Percentiles rank a stretch among this genome's conserved stretches.
phyloP scores from a whole-genome alignment of 352 stramenopile species.

The Globisporangium uncinulatum region DNA sequence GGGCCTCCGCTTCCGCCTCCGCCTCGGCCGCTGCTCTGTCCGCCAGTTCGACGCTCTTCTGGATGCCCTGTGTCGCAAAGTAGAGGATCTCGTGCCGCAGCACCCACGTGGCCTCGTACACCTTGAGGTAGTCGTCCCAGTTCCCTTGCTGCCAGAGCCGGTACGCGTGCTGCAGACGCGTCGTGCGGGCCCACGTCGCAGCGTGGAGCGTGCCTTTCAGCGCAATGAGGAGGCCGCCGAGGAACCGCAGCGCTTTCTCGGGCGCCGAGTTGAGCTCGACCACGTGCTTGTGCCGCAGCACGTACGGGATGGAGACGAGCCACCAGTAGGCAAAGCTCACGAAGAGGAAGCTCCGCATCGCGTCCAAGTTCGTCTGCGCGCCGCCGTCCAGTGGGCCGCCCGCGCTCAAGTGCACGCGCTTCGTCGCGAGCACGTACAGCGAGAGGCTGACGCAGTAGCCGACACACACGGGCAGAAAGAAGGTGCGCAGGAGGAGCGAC shows the following conservation, averaged over 20 bases:
- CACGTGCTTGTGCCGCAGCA: slow-evolving; percentile 51
- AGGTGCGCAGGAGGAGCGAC: slow-evolving; percentile 56
- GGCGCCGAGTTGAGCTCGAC: slow-evolving; percentile 42
- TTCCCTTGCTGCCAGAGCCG: slow-evolving; percentile 71
- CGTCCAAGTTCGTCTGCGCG: slow-evolving; percentile 67
- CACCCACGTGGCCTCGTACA: slow-evolving; percentile 83
- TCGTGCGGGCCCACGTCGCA: slow-evolving; percentile 65
- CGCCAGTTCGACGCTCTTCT: slow-evolving; percentile 24
- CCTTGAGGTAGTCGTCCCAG: slow-evolving; percentile 84
- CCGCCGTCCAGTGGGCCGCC: slow-evolving; percentile 27
- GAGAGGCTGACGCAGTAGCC: slow-evolving; percentile 68
- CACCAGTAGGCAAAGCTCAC: slow-evolving; percentile 71
- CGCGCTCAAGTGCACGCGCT: slow-evolving; percentile 58
- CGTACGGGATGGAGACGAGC: slow-evolving; percentile 59
- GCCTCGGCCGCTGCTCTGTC: background rate
- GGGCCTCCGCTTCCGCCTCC: slow-evolving; percentile 5
- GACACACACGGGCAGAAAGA: slow-evolving; percentile 48
- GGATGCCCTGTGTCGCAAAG: slow-evolving; percentile 77
- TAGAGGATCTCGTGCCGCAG: slow-evolving; percentile 78
- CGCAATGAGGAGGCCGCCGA: slow-evolving; percentile 57
- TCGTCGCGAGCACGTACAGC: slow-evolving; percentile 67
- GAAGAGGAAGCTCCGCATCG: slow-evolving; percentile 71
- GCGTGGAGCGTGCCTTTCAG: slow-evolving; percentile 61
- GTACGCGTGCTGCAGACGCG: slow-evolving; percentile 56
- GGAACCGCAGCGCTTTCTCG: slow-evolving; percentile 61